Evolutionary conservation across 2,329 filamentous ascomycete species (phyloP), one percentile per base, ranked within the genome.

Genomic region (Pleochaeta shiraiana): DNA sequence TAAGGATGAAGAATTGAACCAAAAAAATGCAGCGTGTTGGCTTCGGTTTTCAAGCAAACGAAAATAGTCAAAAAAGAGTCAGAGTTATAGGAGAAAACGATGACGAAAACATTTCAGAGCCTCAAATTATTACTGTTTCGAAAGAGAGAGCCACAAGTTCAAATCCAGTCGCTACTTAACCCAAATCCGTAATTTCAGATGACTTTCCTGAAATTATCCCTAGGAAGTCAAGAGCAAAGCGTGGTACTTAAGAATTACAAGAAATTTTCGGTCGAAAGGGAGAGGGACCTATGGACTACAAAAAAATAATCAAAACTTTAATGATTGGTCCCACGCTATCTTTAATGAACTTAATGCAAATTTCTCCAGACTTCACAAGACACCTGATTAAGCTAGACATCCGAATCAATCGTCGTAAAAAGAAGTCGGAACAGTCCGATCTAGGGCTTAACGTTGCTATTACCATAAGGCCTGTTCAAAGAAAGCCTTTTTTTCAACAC

Each of bases 261-360:
- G 43, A 47, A 12, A 47, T 47, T 11, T 47, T 12, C 19, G 43
- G 43, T n/a, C 43, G 43, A 19, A 47, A 47, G 21, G 19, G 43
- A 19, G 43, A 31, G n/a, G 50, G 50, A 55, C 50, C 50, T 26
- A 55, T 55, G 50, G 50, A 55, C 28, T 55, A 28, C 9, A 55
- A 55, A 24, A 55, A 55, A 55, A 55, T 55, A 26, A 55, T 55
- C 19, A 55, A 55, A 55, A 19, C n/a, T 26, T 55, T 55, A 55
- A 55, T 55, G 50, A 55, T 55, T 55, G n/a, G 24, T 19, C 50
- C 21, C 11, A 47, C 19, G 11, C 21, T 47, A 47, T 47, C 43
- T 47, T 47, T 47, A 5, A 47, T 47, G 43, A 19, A 11, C 19
- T 47, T 47, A 19, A 47, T 47, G 43, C 43, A 47, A 47, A 47